Percentiles rank a stretch among this genome's conserved stretches.
phyloP scores from a whole-genome alignment of 306 rosid species.

The Coriaria nepalensis region DNA sequence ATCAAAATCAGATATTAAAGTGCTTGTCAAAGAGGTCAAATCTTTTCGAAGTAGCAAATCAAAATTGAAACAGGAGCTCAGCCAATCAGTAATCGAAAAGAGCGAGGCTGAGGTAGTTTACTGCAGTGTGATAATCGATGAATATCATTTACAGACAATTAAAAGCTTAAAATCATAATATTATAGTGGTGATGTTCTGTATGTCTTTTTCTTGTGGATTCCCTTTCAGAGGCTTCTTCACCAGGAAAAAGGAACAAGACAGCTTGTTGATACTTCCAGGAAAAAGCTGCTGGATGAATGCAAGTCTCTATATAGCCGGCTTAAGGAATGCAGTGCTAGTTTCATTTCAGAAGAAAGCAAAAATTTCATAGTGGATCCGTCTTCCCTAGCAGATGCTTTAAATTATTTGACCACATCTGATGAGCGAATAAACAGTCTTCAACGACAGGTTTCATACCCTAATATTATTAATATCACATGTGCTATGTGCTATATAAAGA shows the following conservation, averaged over 20 bases:
- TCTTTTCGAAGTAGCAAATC: too few species aligned
- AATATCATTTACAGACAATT: too few species aligned
- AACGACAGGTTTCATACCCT: slow-evolving; percentile 44
- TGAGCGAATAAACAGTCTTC: slow-evolving; percentile 44
- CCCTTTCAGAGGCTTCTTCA: slow-evolving; percentile 40
- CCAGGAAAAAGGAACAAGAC: slow-evolving; percentile 46
- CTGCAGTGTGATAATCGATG: too few species aligned
- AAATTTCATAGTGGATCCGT: slow-evolving; percentile 19
- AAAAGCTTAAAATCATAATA: too few species aligned
- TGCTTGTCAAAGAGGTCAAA: too few species aligned
- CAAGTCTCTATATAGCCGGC: slow-evolving; percentile 45
- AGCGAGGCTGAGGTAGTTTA: slow-evolving; percentile 27
- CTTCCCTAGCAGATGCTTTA: slow-evolving; percentile 37
- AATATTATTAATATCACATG: not conserved
- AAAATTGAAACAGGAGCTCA: too few species aligned
- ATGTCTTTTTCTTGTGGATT: not conserved
- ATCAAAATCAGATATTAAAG: too few species aligned
- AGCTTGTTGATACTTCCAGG: slow-evolving; percentile 34
- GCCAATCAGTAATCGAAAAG: too few species aligned
- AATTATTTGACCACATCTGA: slow-evolving; percentile 49
- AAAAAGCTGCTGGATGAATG: slow-evolving; percentile 43
- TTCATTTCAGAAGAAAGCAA: slow-evolving; percentile 28
- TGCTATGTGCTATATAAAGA: not conserved
- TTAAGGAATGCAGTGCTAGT: slow-evolving; percentile 47
- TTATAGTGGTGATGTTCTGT: slow-evolving; percentile 3